These are phyloP conservation scores for Lyophyllum shimeji DNA, from an alignment of 768 basidiomycete species.

Conservation along the genomic window DNA sequence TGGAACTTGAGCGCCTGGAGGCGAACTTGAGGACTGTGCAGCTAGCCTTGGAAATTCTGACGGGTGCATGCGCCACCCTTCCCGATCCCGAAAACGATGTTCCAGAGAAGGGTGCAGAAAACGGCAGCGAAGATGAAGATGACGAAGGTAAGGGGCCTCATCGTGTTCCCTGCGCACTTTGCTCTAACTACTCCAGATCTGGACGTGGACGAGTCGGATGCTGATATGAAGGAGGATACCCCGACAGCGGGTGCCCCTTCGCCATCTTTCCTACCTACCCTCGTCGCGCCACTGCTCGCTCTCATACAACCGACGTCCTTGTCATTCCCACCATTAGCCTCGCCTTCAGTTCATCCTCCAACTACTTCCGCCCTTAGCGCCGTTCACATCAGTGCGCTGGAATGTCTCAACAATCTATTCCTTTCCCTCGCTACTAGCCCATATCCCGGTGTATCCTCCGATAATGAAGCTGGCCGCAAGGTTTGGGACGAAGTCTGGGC, in stretches of 20 bases:
- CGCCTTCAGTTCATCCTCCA: constrained; percentile 79
- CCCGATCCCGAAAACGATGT: constrained; percentile 65
- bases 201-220: constrained; percentile 28
- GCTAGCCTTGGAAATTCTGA: constrained; percentile 85
- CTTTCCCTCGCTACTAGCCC: constrained; percentile 62
- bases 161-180: neutral
- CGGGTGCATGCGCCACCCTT: constrained; percentile 83
- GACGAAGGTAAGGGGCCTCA: constrained; percentile 15
- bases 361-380: constrained; percentile 84
- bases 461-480: constrained; percentile 45
- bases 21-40: constrained; percentile 69
- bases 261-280: constrained; percentile 50
- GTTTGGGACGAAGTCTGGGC: constrained; percentile 72
- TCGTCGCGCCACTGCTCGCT: constrained; percentile 67
- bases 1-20: constrained; percentile 75
- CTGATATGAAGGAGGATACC: constrained; percentile 44
- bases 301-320: constrained; percentile 75
- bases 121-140: constrained; percentile 29
- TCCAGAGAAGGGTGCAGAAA: constrained; percentile 34
- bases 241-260: constrained; percentile 31
- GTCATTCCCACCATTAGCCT: constrained; percentile 75
- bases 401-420: constrained; percentile 90
- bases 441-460: constrained; percentile 38
- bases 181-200: constrained; percentile 1
- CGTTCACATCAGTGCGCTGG: constrained; percentile 82